Evolutionary conservation across 129 eudicot genomes (phyloP), one percentile per base, ranked within the genome.

Genomic region (Artemisia annua): DNA sequence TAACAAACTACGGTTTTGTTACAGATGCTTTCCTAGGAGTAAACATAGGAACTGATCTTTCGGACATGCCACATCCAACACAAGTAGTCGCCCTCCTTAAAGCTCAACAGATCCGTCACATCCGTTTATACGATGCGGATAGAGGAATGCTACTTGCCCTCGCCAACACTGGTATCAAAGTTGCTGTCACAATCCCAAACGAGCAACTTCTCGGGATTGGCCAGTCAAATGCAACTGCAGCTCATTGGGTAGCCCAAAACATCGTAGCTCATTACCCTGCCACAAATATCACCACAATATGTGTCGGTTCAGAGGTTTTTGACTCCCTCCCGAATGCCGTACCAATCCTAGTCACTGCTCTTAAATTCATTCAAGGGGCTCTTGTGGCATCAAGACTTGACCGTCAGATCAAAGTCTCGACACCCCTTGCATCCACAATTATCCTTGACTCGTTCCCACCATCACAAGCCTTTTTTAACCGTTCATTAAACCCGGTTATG

Each of bases 401-500:
- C 58, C 67, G 79, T 15, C 88, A 84, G 64, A 84, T 91, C 78
- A 91, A 91, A 77, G 96, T 91, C 7, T 88, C 97, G 1, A 86
- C 96, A 0, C 97, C 97, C 1, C 84, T 91, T 3, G 76, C 97
- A 11, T 86, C 97, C 17, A 75, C 97, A 5, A 57, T 88, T 1
- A 91, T 91, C 52, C 88, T 91, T 0, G 97, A 91, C 74, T 84
- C 97, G 0, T 91, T 91, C 86, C 97, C 97, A 2, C 97, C 97
- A 0, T 91, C 97, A 7, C 96, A 91, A 66, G 96, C 96, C 32
- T 91, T 91, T 77, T 91, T 91, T 35, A 91, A 91, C 84, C 92
- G 59, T 53, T 84, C 97, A 0, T 83, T 76, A 86, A 81, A 71
- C 43, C 80, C 96, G 9, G 86, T 88, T 8, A 14, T 91, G 43